Percentiles rank a stretch among this genome's conserved stretches.
These are phyloP conservation scores for Trichoderma polysporum DNA, from an alignment of 2,329 filamentous ascomycete genomes.

Conservation along the genomic window DNA sequence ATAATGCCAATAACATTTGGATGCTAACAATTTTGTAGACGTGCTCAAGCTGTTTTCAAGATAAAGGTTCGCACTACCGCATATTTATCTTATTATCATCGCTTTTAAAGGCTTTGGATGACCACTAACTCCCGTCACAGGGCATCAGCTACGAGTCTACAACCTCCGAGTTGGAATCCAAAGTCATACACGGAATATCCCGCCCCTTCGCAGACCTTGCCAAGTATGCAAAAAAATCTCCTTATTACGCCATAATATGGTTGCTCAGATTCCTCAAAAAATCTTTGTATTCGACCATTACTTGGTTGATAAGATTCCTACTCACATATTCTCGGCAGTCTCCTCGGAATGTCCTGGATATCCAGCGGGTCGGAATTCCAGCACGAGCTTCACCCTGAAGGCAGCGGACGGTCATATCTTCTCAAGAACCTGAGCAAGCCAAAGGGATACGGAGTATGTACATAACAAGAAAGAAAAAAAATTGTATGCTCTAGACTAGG, in stretches of 20 bases:
- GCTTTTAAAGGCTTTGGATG: neutral
- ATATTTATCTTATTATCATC: neutral
- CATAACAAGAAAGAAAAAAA: neutral
- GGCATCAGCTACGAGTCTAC: constrained; percentile 14
- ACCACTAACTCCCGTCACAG: neutral
- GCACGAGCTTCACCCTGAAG: constrained; percentile 14
- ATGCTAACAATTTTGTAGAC: neutral
- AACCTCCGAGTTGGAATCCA: constrained; percentile 17
- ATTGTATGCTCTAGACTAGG: neutral
- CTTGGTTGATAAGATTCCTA: constrained; percentile 11
- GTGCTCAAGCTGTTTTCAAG: constrained; percentile 16
- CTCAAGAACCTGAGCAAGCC: constrained; percentile 19
- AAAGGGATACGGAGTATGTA: constrained; percentile 17
- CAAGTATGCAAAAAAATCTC: constrained; percentile 16
- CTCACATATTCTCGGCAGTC: constrained; percentile 15
- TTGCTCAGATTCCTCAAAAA: constrained; percentile 11
- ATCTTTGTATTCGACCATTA: constrained; percentile 11
- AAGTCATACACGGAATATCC: constrained; percentile 16
- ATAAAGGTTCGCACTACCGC: neutral
- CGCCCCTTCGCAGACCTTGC: constrained; percentile 15
- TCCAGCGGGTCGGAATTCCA: constrained; percentile 17
- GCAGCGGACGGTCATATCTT: constrained; percentile 13
- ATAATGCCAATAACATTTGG: no score
- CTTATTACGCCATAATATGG: constrained; percentile 17
- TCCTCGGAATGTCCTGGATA: constrained; percentile 20